Percentiles rank a stretch among this genome's conserved stretches.
Evolutionary conservation across 345 rosid species (phyloP).

Genomic region (Clausena lansium): DNA sequence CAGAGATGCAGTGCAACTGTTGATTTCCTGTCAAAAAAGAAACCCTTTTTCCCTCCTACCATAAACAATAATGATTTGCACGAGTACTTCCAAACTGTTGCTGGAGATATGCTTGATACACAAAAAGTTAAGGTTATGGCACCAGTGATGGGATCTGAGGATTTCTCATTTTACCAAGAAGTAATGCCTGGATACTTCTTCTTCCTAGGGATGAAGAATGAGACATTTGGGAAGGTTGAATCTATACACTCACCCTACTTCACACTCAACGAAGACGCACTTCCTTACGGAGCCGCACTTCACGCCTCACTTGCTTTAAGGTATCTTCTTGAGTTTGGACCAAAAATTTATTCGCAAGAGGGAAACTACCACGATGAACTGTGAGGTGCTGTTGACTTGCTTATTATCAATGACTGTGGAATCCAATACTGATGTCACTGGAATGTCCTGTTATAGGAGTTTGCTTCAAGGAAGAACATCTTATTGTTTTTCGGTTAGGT

Average conservation of each 20-base stretch:
- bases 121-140: conserved; percentile 51
- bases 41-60: conserved; percentile 68
- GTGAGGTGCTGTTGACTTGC: conserved; percentile 24
- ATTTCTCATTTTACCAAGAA: conserved; percentile 86
- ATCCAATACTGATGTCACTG: no score
- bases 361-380: conserved; percentile 56
- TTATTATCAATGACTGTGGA: neutral
- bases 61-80: conserved; percentile 60
- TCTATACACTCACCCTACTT: conserved; percentile 60
- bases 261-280: conserved; percentile 59
- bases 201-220: conserved; percentile 65
- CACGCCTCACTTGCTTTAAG: conserved; percentile 78
- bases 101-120: conserved; percentile 61
- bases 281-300: conserved; percentile 90
- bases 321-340: conserved; percentile 44
- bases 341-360: conserved; percentile 22
- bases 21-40: conserved; percentile 40
- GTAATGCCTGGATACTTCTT: conserved; percentile 66
- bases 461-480: conserved; percentile 1
- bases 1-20: conserved; percentile 79
- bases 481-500: neutral
- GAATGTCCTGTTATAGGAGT: neutral
- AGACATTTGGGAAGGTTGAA: conserved; percentile 31
- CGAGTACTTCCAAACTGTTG: conserved; percentile 46
- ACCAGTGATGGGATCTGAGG: conserved; percentile 88